These are phyloP conservation scores for Aspergillus aculeatinus DNA, from an alignment of 2,329 filamentous ascomycete species.

Conservation along the genomic window DNA sequence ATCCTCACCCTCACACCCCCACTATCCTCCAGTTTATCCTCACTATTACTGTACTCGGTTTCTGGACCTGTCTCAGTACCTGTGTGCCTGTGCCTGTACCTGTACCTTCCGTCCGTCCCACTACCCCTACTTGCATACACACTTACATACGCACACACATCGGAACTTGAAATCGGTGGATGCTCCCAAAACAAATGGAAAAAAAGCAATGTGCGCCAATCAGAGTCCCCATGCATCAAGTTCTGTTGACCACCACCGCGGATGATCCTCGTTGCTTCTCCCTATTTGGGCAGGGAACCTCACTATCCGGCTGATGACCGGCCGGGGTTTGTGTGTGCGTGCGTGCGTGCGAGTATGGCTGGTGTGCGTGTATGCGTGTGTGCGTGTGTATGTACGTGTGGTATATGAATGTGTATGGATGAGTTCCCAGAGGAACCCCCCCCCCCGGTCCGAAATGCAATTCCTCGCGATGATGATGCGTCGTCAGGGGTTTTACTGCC, in stretches of 20 bases:
- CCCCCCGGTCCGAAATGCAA: background rate
- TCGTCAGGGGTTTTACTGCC: background rate
- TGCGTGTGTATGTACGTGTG: background rate
- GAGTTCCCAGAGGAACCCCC: background rate
- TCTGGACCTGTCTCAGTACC: too few species aligned
- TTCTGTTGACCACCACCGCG: conserved; percentile 10
- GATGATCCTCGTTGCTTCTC: conserved; percentile 15
- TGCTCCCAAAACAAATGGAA: background rate
- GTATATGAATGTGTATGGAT: background rate
- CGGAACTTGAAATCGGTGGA: background rate
- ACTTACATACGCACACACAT: background rate
- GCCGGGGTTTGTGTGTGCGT: background rate
- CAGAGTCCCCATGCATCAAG: background rate
- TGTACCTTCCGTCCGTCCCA: background rate
- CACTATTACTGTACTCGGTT: background rate
- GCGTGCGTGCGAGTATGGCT: background rate
- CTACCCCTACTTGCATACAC: background rate
- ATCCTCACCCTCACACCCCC: background rate
- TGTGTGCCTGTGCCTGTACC: too few species aligned
- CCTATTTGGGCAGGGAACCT: conserved; percentile 6
- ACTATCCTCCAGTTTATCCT: background rate
- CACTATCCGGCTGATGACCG: conserved; percentile 12
- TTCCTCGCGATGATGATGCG: background rate
- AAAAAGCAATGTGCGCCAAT: conserved; percentile 2
- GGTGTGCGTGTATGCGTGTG: background rate